Conservation (phyloP, 192 early-diverging fungal species). For the Rhizophagus prolifer region DNA sequence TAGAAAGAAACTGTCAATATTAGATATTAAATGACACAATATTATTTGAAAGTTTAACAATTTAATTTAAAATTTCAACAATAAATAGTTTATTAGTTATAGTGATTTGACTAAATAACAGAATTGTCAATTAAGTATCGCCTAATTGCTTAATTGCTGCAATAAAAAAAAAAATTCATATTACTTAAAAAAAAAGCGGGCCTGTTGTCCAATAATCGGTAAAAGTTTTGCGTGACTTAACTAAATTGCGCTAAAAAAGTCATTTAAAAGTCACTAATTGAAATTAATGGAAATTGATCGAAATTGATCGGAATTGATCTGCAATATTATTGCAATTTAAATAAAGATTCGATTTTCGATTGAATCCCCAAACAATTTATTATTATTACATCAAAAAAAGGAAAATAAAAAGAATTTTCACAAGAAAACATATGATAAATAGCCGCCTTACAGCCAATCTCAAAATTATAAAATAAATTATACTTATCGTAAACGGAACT, state of each 20-base stretch:
- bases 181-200: not conserved
- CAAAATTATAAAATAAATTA: slow-evolving; percentile 29
- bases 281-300: no score
- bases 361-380: not conserved
- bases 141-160: no score
- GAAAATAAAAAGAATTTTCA: slow-evolving; percentile 31
- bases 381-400: slow-evolving; percentile 14
- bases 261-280: slow-evolving; percentile 21
- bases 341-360: slow-evolving; percentile 5
- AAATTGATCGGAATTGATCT: slow-evolving; percentile 10
- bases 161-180: slow-evolving; percentile 5
- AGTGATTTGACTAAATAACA: slow-evolving; percentile 7
- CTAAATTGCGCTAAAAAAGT: slow-evolving; percentile 29
- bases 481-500: slow-evolving; percentile 30
- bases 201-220: not conserved
- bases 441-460: slow-evolving; percentile 17
- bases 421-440: slow-evolving; percentile 33
- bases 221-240: slow-evolving; percentile 19
- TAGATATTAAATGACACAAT: not conserved
- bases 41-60: no score
- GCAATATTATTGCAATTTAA: no score
- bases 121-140: not conserved
- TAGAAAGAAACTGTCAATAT: no score
- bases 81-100: slow-evolving; percentile 5
- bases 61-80: not conserved